Evolutionary conservation across 2,329 filamentous ascomycete species (phyloP), one percentile per base, ranked within the genome.

Genomic region (Colletotrichum zoysiae): DNA sequence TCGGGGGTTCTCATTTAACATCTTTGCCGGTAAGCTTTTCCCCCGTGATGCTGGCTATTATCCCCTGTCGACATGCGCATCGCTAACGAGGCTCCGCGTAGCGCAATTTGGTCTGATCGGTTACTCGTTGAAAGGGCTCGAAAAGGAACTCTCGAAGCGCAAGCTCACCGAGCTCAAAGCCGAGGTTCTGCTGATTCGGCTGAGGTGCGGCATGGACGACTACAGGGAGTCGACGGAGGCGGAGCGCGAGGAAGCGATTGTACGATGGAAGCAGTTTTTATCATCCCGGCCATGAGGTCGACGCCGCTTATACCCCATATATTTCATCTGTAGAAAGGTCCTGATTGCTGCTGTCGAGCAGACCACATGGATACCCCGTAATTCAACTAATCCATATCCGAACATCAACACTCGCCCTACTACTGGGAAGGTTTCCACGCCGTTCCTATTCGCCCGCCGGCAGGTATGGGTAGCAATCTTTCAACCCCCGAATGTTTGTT

Each of bases 41-140:
- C 8, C 23, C 8, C 44, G 9, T 4, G 30, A 7, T 42, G 55
- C 5, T 40, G 40, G 7, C 44, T 9, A 3, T 40, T n/a, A 4
- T 1, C 26, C 18, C 16, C 20, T 2, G 5, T 35, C 4, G 3
- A 53, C 20, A 30, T 30, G n/a, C 18, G 18, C 14, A 4, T 20
- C 23, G 14, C 70, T 76, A 20, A 76, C 67, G 40, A 7, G 20
- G 44, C 2, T 12, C 5, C 18, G 14, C 44, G 33, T 11, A 77
- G 86, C 86, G 35, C 74, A 86, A 1, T 77, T 88, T 20, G 86
- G 86, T 0, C 80, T 86, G 0, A 76, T 84, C 0, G 86, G 86
- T 1, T 89, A 88, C 70, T 80, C 84, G 0, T 79, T 88, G 46
- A 89, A 89, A 71, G 87, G 87, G 1, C 74, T 88, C 0, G 84